Base-by-base conservation (phyloP, 345 rosid species). In the Camelina laxa region DNA sequence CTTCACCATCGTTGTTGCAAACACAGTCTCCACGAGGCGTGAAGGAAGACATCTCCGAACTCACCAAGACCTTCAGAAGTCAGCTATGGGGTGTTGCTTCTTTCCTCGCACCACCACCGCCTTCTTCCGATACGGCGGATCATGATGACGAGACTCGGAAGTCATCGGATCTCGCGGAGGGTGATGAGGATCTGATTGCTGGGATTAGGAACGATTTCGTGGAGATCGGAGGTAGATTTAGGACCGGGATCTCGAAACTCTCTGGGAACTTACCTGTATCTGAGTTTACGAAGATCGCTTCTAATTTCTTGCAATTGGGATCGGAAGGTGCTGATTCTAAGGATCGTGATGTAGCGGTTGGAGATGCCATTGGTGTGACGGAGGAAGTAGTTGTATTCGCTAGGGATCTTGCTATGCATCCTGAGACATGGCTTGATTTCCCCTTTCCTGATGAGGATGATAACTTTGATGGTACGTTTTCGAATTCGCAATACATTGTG, bases 81-180 rank as follows among this genome's bases (percentile, higher is more conserved):
- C 97, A 90, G 79, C 67, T 94, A 15, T 90, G 96, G 96, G 99
- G 96, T 2, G 97, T 91, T n/a, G 97, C 99, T 44, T 85, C 93
- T 21, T 89, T 94, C 75, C 91, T 94, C 22, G 96, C 91, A 7
- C 96, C 90, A 33, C 90, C 91, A 48, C 67, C 69, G 45, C n/a
- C 60, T 63, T 42, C 55, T 45, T 39, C 69, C 48, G 80, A 8
- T 50, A 67, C 69, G 78, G 77, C 68, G 49, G 77, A 63, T 80
- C 80, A 4, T 6, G 76, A 75, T 22, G 85, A 81, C 65, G 85
- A 81, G 69, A 78, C 65, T 2, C 70, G 70, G 44, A 80, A n/a
- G 76, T 78, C 80, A 2, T 69, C 80, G 65, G 78, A 77, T 80
- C 60, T 59, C 1, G 72, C 0, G 39, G 82, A 60, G 5, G 69